Percentiles rank a stretch among this genome's conserved stretches.
Conservation (phyloP, 768 basidiomycete species). For the Amanita rubescens region DNA sequence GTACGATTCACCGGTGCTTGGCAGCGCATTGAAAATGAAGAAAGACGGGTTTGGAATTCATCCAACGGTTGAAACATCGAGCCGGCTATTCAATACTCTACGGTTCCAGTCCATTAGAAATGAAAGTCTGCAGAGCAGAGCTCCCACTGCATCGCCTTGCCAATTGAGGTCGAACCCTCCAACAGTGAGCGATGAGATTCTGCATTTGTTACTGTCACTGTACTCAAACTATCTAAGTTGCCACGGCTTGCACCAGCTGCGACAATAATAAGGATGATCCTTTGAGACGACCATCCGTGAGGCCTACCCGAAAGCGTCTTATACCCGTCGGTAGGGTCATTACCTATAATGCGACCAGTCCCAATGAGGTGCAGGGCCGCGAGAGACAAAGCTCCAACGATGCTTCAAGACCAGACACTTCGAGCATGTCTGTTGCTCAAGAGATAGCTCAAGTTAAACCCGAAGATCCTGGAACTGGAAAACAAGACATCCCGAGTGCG, state of each 20-base stretch:
- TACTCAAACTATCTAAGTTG: background rate
- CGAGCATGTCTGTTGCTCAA: background rate
- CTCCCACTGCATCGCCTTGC: background rate
- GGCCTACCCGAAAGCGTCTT: background rate
- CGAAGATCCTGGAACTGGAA: background rate
- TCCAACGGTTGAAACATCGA: background rate
- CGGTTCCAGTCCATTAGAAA: background rate
- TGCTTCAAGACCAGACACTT: background rate
- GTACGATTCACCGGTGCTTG: background rate
- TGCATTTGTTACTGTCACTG: background rate
- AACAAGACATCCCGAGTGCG: background rate
- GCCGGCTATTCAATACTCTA: background rate
- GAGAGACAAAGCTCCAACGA: background rate
- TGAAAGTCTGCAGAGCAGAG: conserved; percentile 1
- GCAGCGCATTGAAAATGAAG: background rate
- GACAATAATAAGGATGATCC: background rate
- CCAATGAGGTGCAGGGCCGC: background rate
- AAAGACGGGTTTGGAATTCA: background rate
- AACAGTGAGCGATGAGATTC: background rate
- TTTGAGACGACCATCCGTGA: background rate
- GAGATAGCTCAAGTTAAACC: background rate
- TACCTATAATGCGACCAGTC: background rate
- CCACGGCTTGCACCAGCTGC: conserved; percentile 2
- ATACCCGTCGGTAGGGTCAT: background rate
- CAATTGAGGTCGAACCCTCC: background rate